Base-by-base conservation (phyloP, 2,329 filamentous ascomycete genomes). In the Dendrostoma leiphaemia region DNA sequence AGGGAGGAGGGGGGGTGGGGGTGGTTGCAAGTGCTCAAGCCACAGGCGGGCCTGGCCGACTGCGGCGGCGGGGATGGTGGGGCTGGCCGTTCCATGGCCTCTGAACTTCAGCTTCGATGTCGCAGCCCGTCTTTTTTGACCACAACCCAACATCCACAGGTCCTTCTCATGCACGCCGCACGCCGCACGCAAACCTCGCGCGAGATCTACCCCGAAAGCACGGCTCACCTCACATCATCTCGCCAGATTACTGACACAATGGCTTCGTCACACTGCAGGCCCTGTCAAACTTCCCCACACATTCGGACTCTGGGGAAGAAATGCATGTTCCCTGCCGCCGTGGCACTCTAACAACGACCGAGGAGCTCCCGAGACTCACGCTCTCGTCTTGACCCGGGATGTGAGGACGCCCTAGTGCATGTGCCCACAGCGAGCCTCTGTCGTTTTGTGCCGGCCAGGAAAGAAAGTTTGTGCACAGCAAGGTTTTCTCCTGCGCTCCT, bases 211-310 rank as follows among this genome's bases (percentile, higher is more conserved):
- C 31, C 19, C 45, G 21, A 34, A n/a, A 35, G 44, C 44, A 44
- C 41, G 6, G 7, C 29, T n/a, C n/a, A n/a, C n/a, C n/a, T n/a
- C n/a, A n/a, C n/a, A n/a, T n/a, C n/a, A n/a, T n/a, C n/a, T n/a
- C n/a, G n/a, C n/a, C n/a, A n/a, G n/a, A n/a, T n/a, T 23, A 26
- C 4, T 29, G 29, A 35, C 49, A 53, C 28, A 23, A n/a, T 35
- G 38, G 23, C 49, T 35, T 29, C 38, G 51, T 54, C 48, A 24
- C 51, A 54, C 51, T 13, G 37, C 51, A 54, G 28, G 21, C n/a
- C 7, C 28, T 54, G 40, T 47, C 37, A 54, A 34, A 44, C 28
- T 47, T 54, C 51, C 51, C 54, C 54, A 52, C 54, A 51, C 40
- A 26, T 49, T 26, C 32, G 38, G 28, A 50, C 23, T 31, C 51